These are phyloP conservation scores for Podosphaera xanthii DNA, from an alignment of 2,329 filamentous ascomycete species.

Conservation along the genomic window DNA sequence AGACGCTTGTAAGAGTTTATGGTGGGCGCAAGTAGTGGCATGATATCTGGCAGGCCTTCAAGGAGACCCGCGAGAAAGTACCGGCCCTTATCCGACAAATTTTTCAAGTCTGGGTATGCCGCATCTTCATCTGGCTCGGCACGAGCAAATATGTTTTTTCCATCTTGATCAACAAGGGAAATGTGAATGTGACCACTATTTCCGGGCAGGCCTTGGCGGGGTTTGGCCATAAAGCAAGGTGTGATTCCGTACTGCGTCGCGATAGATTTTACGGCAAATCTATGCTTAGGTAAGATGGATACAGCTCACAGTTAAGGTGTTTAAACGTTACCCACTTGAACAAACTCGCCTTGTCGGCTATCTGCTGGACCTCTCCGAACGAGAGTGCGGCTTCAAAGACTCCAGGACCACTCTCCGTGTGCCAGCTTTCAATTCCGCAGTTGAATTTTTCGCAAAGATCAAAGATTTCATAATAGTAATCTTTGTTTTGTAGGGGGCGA, in stretches of 20 bases:
- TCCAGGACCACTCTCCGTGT: constrained; percentile 80
- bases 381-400: constrained; percentile 91
- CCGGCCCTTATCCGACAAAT: constrained; percentile 69
- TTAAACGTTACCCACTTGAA: constrained; percentile 50
- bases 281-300: constrained; percentile 13
- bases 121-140: constrained; percentile 48
- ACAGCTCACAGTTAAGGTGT: not conserved
- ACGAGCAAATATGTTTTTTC: constrained; percentile 66
- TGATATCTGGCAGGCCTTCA: constrained; percentile 74
- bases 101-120: constrained; percentile 49
- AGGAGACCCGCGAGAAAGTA: constrained; percentile 85
- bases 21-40: constrained; percentile 85
- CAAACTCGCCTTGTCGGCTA: constrained; percentile 77
- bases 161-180: constrained; percentile 58
- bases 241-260: constrained; percentile 76
- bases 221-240: constrained; percentile 97
- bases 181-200: constrained; percentile 95
- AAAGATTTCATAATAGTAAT: constrained; percentile 78
- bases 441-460: constrained; percentile 55
- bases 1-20: constrained; percentile 96
- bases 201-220: constrained; percentile 68
- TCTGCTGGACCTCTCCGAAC: constrained; percentile 65
- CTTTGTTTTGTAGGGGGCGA: constrained; percentile 68
- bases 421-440: constrained; percentile 80
- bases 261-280: constrained; percentile 71